Conservation (phyloP, 345 rosid species). For the Raphanus raphanistrum region DNA sequence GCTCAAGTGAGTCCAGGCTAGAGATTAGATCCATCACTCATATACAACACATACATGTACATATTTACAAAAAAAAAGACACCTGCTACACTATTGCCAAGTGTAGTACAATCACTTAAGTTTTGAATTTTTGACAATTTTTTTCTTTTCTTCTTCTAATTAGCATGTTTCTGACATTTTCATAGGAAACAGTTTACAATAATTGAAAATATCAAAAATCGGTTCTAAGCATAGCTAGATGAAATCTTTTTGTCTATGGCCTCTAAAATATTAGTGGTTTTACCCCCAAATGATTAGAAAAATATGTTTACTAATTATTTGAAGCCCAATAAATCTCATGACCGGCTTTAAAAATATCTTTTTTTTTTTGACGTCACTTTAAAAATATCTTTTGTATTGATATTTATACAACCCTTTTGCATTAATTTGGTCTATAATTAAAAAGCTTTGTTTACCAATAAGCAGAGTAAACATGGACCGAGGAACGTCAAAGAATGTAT, state of each 20-base stretch:
- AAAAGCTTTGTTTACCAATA: too few species aligned
- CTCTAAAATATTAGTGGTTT: too few species aligned
- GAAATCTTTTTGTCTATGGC: too few species aligned
- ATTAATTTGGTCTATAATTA: background rate
- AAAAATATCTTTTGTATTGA: background rate
- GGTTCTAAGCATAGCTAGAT: too few species aligned
- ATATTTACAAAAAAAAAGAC: background rate
- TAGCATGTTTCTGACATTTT: background rate
- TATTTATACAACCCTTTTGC: background rate
- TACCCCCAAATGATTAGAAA: too few species aligned
- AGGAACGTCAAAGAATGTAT: background rate
- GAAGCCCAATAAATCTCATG: too few species aligned
- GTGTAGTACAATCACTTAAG: conserved; percentile 25
- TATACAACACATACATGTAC: conserved; percentile 18
- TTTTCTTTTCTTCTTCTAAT: background rate
- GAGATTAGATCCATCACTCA: conserved; percentile 27
- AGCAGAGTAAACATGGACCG: too few species aligned
- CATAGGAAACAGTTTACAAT: background rate
- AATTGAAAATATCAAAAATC: background rate
- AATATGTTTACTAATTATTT: too few species aligned
- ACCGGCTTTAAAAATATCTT: background rate
- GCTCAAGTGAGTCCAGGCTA: conserved; percentile 6
- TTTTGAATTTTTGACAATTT: background rate
- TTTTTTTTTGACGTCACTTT: too few species aligned
- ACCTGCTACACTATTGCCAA: conserved; percentile 34